A percentile compares a stretch with the other conserved stretches of the same genome.
Evolutionary conservation across 2,329 filamentous ascomycete genomes (phyloP).

Genomic region (Trichoderma oligosporum): DNA sequence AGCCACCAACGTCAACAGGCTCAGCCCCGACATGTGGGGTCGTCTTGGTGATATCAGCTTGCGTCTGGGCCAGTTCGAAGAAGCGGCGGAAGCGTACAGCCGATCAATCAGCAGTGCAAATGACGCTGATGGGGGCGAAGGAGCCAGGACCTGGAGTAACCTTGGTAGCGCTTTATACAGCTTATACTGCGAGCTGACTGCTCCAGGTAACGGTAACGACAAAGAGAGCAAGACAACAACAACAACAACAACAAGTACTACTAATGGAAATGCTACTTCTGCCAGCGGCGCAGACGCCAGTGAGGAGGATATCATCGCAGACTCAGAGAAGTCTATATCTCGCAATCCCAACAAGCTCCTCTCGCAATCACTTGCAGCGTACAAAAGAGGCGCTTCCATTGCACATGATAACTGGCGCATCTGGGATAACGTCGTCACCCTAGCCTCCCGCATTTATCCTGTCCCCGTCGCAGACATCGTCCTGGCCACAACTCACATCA

Average conservation of each 20-base stretch:
- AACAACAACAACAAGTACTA: constrained; percentile 3
- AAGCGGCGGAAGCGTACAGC: constrained; percentile 78
- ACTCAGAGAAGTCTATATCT: constrained; percentile 24
- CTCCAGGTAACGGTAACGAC: constrained; percentile 36
- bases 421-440: constrained; percentile 93
- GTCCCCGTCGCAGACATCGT: constrained; percentile 73
- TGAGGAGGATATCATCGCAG: constrained; percentile 25
- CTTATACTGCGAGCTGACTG: constrained; percentile 54
- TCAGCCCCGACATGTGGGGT: constrained; percentile 84
- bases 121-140: constrained; percentile 69
- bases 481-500: constrained; percentile 67
- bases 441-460: constrained; percentile 73
- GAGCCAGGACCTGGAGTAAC: constrained; percentile 93
- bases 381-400: constrained; percentile 80
- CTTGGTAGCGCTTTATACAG: constrained; percentile 78
- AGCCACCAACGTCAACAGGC: constrained; percentile 72
- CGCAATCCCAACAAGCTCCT: constrained; percentile 59
- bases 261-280: constrained; percentile 23
- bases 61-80: constrained; percentile 69
- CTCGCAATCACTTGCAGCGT: constrained; percentile 73
- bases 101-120: constrained; percentile 66
- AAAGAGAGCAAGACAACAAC: constrained; percentile 26
- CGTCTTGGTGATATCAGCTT: constrained; percentile 84
- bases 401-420: constrained; percentile 87
- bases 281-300: constrained; percentile 28